These are phyloP conservation scores for Begonia loranthoides DNA, from an alignment of 306 rosid species.

Conservation along the genomic window DNA sequence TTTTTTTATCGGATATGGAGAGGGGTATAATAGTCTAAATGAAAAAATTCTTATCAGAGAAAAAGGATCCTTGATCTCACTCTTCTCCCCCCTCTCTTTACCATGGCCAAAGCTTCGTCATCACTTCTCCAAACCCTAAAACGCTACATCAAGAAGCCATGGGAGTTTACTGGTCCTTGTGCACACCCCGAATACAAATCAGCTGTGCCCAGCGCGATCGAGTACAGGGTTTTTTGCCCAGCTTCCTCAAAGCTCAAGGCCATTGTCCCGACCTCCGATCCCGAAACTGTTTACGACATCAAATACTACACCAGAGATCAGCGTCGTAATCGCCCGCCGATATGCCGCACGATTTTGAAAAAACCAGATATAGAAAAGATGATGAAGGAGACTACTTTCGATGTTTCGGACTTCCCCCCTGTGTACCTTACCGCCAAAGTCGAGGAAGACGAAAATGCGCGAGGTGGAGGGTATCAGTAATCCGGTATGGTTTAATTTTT, in stretches of 20 bases:
- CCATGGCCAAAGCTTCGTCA: conserved; percentile 14
- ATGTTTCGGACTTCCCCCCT: conserved; percentile 48
- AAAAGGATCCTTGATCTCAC: neutral
- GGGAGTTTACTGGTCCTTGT: conserved; percentile 95
- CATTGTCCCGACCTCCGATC: conserved; percentile 50
- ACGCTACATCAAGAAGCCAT: conserved; percentile 75
- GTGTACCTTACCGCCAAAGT: conserved; percentile 40
- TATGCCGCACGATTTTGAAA: conserved; percentile 45
- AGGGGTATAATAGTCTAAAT: neutral
- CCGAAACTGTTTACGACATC: conserved; percentile 79
- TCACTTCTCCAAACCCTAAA: conserved; percentile 38
- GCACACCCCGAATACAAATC: conserved; percentile 58
- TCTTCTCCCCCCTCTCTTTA: neutral
- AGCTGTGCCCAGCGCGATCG: conserved; percentile 50
- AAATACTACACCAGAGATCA: conserved; percentile 76
- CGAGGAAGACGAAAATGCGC: conserved; percentile 54
- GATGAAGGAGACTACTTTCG: conserved; percentile 42
- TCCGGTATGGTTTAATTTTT: conserved; percentile 17
- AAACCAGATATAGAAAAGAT: conserved; percentile 47
- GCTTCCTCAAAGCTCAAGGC: conserved; percentile 41
- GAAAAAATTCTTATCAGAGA: neutral
- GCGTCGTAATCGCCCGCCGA: conserved; percentile 94
- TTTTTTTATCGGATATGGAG: too few relatives aligned
- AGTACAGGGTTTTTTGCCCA: conserved; percentile 70
- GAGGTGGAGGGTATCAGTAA: conserved; percentile 84